phyloP scores from a whole-genome alignment of 1,284 basidiomycete genomes.

The Melampsora larici-populina region DNA sequence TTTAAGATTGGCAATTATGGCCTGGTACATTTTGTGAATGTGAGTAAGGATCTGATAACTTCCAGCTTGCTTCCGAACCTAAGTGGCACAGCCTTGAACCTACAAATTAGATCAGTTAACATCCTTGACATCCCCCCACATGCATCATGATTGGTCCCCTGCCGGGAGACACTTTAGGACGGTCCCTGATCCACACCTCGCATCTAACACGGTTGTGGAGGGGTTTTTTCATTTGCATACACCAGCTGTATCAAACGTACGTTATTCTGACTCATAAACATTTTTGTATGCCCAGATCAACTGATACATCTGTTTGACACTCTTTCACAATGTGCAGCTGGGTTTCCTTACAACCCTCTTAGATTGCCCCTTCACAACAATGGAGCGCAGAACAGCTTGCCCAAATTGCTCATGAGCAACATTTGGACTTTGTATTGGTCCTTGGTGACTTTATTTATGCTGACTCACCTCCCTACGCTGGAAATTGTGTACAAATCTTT shows the following conservation, averaged over 20 bases:
- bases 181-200: slow-evolving; percentile 44
- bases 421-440: slow-evolving; percentile 42
- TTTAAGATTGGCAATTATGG: slow-evolving; percentile 26
- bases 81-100: neutral
- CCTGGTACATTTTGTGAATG: slow-evolving; percentile 31
- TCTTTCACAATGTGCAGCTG: slow-evolving; percentile 8
- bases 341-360: slow-evolving; percentile 42
- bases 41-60: neutral
- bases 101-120: slow-evolving; percentile 22
- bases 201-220: slow-evolving; percentile 2
- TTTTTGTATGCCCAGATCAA: neutral
- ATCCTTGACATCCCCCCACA: neutral
- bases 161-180: slow-evolving; percentile 44
- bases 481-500: slow-evolving; percentile 62
- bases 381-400: slow-evolving; percentile 30
- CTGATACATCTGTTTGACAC: neutral
- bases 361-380: slow-evolving; percentile 26
- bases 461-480: slow-evolving; percentile 56
- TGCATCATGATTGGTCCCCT: slow-evolving; percentile 41
- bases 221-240: slow-evolving; percentile 33
- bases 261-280: neutral
- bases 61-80: neutral
- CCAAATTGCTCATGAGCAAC: neutral
- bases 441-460: slow-evolving; percentile 48
- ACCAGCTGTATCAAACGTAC: slow-evolving; percentile 42